Evolutionary conservation across 148 eudicot species (phyloP).

Genomic region (Rhododendron henanense): DNA sequence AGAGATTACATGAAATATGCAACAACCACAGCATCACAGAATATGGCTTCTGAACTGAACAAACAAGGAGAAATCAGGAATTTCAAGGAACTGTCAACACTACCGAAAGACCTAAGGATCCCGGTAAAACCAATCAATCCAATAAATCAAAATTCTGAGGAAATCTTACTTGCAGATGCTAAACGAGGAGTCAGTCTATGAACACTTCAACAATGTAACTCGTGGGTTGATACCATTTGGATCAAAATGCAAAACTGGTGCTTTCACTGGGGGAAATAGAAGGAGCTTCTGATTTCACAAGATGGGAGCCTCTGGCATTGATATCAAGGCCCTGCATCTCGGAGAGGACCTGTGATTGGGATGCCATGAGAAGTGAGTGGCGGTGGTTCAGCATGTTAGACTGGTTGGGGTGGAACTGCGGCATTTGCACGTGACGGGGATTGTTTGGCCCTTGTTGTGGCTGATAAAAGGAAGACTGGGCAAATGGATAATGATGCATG

Average conservation of each 20-base stretch:
- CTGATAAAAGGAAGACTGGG: slow-evolving; percentile 37
- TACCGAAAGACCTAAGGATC: slow-evolving; percentile 4
- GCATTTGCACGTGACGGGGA: slow-evolving; percentile 23
- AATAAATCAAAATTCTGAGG: slow-evolving; percentile 13
- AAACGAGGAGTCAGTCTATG: slow-evolving; percentile 44
- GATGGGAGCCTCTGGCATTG: slow-evolving; percentile 39
- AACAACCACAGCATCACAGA: not conserved
- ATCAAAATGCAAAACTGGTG: slow-evolving; percentile 44
- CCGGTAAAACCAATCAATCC: slow-evolving; percentile 11
- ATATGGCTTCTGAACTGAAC: not conserved
- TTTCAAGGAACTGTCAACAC: not conserved
- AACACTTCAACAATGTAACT: slow-evolving; percentile 26
- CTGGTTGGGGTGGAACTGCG: slow-evolving; percentile 19
- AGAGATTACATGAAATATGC: slow-evolving; percentile 5
- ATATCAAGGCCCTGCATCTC: slow-evolving; percentile 57
- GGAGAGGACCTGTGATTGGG: slow-evolving; percentile 18
- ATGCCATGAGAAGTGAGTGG: slow-evolving; percentile 35
- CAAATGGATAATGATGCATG: slow-evolving; percentile 42
- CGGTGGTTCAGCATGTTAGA: slow-evolving; percentile 35
- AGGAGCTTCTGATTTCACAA: slow-evolving; percentile 51
- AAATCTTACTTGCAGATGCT: slow-evolving; percentile 16
- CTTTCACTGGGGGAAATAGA: slow-evolving; percentile 53
- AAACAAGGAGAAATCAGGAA: slow-evolving; percentile 8
- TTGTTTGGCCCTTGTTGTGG: slow-evolving; percentile 21
- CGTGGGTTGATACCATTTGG: not conserved